Conservation (phyloP, 179 eudicot species). For the Carnegiea gigantea region DNA sequence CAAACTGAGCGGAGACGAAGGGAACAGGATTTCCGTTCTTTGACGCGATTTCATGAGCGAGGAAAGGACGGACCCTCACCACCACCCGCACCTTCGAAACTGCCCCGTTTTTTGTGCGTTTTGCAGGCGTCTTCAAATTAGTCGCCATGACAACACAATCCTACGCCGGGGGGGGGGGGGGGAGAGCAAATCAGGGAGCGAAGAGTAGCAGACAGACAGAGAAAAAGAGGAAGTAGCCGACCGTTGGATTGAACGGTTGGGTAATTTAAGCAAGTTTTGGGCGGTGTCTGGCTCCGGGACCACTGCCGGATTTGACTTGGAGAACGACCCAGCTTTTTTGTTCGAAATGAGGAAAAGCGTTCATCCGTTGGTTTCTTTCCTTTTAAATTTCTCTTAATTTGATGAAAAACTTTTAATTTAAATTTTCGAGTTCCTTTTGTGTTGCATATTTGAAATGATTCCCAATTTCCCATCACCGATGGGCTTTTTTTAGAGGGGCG, state of each 20-base stretch:
- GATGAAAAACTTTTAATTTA: too few species aligned
- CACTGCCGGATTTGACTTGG: neutral
- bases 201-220: neutral
- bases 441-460: too few species aligned
- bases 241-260: constrained; percentile 4
- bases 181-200: neutral
- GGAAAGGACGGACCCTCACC: constrained; percentile 76
- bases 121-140: constrained; percentile 35
- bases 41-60: constrained; percentile 43
- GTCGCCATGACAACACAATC: constrained; percentile 15
- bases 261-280: neutral
- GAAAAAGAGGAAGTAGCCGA: neutral
- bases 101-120: constrained; percentile 22
- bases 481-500: too few species aligned
- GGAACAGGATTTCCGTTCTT: constrained; percentile 33
- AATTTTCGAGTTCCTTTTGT: too few species aligned
- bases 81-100: constrained; percentile 70
- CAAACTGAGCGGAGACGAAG: constrained; percentile 45
- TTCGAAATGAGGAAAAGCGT: neutral
- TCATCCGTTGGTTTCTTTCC: neutral
- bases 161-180: neutral
- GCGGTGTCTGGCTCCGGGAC: neutral
- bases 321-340: neutral
- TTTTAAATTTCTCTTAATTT: neutral
- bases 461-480: too few species aligned